phyloP scores from a whole-genome alignment of 75 land plant species.

The Pinus taeda region DNA sequence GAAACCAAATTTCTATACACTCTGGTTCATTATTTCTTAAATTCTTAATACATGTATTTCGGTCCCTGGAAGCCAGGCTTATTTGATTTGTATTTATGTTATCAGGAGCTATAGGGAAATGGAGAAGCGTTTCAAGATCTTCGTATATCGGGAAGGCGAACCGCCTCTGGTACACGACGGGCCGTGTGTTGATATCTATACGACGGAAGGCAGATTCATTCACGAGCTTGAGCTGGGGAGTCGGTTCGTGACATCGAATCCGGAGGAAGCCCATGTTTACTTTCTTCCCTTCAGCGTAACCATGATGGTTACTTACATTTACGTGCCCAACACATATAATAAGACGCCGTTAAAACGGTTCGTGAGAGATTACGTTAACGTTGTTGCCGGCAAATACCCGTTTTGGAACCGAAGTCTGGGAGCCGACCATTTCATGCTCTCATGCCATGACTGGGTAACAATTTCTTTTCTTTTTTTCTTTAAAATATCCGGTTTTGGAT shows the following conservation, averaged over 20 bases:
- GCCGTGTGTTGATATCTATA: conserved; percentile 66
- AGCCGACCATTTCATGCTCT: conserved; percentile 91
- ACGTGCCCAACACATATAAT: conserved; percentile 10
- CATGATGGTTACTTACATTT: conserved; percentile 48
- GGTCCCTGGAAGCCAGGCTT: too few species aligned
- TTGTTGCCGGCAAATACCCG: conserved; percentile 51
- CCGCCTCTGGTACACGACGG: conserved; percentile 73
- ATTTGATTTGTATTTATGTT: too few species aligned
- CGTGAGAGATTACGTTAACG: conserved; percentile 55
- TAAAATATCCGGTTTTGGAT: too few species aligned
- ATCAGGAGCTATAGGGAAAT: conserved; percentile 73
- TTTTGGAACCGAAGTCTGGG: conserved; percentile 81
- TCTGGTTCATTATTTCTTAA: too few species aligned
- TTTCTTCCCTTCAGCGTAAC: conserved; percentile 83
- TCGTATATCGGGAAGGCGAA: conserved; percentile 70
- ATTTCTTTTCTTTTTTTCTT: too few species aligned
- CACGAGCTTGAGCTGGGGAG: conserved; percentile 52
- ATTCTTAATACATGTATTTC: too few species aligned
- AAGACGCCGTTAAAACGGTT: conserved; percentile 32
- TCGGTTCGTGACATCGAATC: conserved; percentile 41
- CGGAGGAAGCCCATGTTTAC: conserved; percentile 57
- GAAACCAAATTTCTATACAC: too few species aligned
- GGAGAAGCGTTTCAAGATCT: conserved; percentile 75
- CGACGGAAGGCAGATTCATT: conserved; percentile 74
- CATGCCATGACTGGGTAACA: conserved; percentile 93